Evolutionary conservation across 352 stramenopile species (phyloP).

Genomic region (Pythium rishiriense): DNA sequence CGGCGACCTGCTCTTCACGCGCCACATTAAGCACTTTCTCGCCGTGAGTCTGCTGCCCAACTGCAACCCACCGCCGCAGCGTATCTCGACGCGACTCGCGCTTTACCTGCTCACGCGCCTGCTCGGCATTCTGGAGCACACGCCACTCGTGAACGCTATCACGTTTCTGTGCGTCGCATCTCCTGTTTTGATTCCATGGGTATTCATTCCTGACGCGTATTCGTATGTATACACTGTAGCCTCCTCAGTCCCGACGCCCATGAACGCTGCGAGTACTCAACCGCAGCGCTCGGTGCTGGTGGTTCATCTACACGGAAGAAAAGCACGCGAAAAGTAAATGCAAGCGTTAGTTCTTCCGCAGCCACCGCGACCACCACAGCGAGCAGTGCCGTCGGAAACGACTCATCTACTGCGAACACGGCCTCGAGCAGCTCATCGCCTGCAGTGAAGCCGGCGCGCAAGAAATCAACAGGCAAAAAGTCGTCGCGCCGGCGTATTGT

Average conservation of each 20-base stretch:
- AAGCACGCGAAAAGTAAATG: constrained; percentile 4
- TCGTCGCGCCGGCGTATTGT: constrained; percentile 25
- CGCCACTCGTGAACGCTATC: constrained; percentile 81
- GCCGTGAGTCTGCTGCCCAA: constrained; percentile 75
- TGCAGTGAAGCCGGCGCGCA: constrained; percentile 30
- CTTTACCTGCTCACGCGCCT: constrained; percentile 77
- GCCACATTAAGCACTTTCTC: constrained; percentile 69
- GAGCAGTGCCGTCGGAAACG: not conserved
- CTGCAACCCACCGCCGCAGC: constrained; percentile 66
- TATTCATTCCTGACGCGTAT: not conserved
- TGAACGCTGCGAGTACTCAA: constrained; percentile 62
- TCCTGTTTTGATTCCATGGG: not conserved
- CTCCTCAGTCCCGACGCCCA: constrained; percentile 61
- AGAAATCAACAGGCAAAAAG: constrained; percentile 17
- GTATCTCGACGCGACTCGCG: constrained; percentile 74
- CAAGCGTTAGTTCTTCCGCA: not conserved
- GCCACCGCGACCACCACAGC: not conserved
- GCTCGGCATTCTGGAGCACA: constrained; percentile 74
- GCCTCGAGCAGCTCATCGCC: not conserved
- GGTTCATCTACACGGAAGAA: constrained; percentile 24
- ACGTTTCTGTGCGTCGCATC: constrained; percentile 76
- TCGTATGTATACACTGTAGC: constrained; percentile 21
- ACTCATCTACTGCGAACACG: not conserved
- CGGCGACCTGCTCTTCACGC: constrained; percentile 67
- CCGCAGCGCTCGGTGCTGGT: constrained; percentile 48